Conservation (phyloP, 306 rosid species). For the Lathyrus tuberosus region DNA sequence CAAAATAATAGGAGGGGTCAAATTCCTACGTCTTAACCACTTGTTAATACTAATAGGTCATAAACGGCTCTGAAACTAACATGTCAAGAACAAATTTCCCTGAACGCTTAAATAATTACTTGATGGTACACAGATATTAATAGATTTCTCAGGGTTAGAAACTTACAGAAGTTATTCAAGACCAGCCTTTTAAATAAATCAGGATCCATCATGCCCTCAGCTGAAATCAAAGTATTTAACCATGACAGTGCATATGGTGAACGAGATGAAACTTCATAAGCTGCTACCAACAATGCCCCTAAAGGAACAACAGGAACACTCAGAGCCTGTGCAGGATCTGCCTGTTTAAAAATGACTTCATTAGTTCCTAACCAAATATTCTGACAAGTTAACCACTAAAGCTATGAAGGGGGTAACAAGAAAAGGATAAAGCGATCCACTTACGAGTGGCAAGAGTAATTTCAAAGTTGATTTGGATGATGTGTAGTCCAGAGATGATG, state of each 20-base stretch:
- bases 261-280: constrained; percentile 82
- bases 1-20: constrained; percentile 1
- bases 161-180: constrained; percentile 93
- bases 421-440: constrained; percentile 46
- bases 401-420: constrained; percentile 16
- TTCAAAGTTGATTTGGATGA: constrained; percentile 89
- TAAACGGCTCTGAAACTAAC: neutral
- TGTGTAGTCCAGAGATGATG: constrained; percentile 92
- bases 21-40: neutral
- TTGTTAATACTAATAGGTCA: neutral
- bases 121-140: constrained; percentile 12
- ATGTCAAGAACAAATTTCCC: constrained; percentile 25
- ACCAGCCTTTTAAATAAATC: constrained; percentile 81
- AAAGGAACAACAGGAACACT: constrained; percentile 93
- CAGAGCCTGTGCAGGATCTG: constrained; percentile 98
- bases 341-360: constrained; percentile 64
- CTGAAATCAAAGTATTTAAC: constrained; percentile 85
- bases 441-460: constrained; percentile 89
- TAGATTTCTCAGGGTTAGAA: constrained; percentile 31
- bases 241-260: constrained; percentile 84
- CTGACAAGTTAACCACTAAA: constrained; percentile 31
- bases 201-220: constrained; percentile 97
- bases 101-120: constrained; percentile 18
- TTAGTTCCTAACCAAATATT: constrained; percentile 33
- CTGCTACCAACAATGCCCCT: constrained; percentile 82